A percentile compares a stretch with the other conserved stretches of the same genome.
phyloP scores from a whole-genome alignment of 176 grass and related monocot species.

The Aegilops bicornis region DNA sequence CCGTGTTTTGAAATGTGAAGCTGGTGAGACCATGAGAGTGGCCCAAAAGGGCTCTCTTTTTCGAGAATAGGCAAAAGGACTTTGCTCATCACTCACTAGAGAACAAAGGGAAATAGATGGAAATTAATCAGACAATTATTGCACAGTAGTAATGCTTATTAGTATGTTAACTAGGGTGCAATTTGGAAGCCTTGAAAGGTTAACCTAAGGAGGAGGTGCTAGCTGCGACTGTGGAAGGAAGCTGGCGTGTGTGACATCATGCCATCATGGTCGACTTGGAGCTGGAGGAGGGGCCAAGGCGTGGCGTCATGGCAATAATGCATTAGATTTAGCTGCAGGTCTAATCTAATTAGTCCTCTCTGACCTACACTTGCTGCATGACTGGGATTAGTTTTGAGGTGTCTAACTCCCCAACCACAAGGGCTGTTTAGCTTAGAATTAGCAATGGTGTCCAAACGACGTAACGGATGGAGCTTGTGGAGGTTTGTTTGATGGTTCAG shows the following conservation, averaged over 20 bases:
- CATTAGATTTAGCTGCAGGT: slow-evolving; percentile 29
- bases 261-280: slow-evolving; percentile 3
- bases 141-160: background rate
- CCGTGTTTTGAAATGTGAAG: slow-evolving; percentile 1
- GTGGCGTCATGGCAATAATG: slow-evolving; percentile 42
- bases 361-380: slow-evolving; percentile 19
- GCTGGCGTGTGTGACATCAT: slow-evolving; percentile 12
- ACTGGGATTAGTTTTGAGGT: slow-evolving; percentile 38
- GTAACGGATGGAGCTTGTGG: background rate
- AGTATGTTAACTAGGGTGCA: slow-evolving; percentile 1
- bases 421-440: slow-evolving; percentile 16
- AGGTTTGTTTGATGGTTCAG: slow-evolving; percentile 6
- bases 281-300: background rate
- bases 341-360: background rate
- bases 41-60: background rate
- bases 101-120: background rate
- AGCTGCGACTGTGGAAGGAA: background rate
- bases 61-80: background rate
- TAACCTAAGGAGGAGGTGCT: background rate
- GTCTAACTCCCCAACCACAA: slow-evolving; percentile 32
- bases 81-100: background rate
- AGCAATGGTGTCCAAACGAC: slow-evolving; percentile 15
- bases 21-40: background rate
- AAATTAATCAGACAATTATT: slow-evolving; percentile 14
- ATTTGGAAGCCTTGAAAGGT: slow-evolving; percentile 29